Percentiles rank a stretch among this genome's conserved stretches.
phyloP scores from a whole-genome alignment of 352 stramenopile genomes.

The Globisporangium lucens region DNA sequence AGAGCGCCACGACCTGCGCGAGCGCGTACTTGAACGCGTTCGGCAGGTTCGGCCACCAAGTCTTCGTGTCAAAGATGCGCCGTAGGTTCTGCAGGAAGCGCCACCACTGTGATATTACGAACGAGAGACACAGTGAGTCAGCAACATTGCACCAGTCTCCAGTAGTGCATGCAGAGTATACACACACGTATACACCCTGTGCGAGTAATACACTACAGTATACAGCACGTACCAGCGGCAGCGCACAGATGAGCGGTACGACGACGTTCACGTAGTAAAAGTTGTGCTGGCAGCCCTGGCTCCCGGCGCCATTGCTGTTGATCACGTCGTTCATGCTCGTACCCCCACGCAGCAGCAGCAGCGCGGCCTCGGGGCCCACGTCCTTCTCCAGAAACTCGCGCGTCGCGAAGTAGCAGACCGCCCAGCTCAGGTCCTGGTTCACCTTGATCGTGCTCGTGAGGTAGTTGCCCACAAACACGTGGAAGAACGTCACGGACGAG shows the following conservation, averaged over 20 bases:
- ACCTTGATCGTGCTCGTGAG: slow-evolving; percentile 84
- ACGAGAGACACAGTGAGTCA: background rate
- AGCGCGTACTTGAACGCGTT: slow-evolving; percentile 96
- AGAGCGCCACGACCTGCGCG: slow-evolving; percentile 80
- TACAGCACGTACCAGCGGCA: slow-evolving; percentile 74
- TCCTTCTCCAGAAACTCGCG: slow-evolving; percentile 91
- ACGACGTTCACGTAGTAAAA: slow-evolving; percentile 94
- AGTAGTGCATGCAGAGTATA: background rate
- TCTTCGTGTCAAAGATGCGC: slow-evolving; percentile 93
- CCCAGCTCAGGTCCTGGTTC: slow-evolving; percentile 90
- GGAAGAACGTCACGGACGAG: slow-evolving; percentile 93
- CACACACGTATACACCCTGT: background rate
- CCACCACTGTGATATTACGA: slow-evolving; percentile 64
- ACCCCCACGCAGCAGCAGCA: slow-evolving; percentile 16
- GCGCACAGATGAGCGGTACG: slow-evolving; percentile 93
- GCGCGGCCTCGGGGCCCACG: slow-evolving; percentile 22
- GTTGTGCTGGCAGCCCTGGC: slow-evolving; percentile 45
- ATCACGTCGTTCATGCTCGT: slow-evolving; percentile 3
- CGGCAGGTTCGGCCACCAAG: slow-evolving; percentile 93
- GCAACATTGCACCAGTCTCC: background rate
- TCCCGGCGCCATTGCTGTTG: slow-evolving; percentile 14
- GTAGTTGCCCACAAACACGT: slow-evolving; percentile 89
- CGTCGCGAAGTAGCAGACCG: slow-evolving; percentile 93
- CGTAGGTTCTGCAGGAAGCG: slow-evolving; percentile 97
- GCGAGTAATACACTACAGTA: background rate